phyloP scores from a whole-genome alignment of 208 protist genomes.

The Crithidia acanthocephali region DNA sequence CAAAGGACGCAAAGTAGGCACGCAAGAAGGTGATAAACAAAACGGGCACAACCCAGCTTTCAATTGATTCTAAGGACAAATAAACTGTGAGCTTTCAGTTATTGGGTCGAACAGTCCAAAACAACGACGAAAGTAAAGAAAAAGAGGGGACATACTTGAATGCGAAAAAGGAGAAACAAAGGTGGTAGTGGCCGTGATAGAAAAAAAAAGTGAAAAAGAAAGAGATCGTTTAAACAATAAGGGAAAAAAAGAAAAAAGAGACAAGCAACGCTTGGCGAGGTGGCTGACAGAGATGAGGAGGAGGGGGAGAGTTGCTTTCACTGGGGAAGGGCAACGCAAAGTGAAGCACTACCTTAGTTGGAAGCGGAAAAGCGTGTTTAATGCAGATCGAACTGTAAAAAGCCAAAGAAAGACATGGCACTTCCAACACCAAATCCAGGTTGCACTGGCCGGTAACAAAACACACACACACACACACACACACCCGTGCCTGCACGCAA shows the following conservation, averaged over 20 bases:
- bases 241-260: neutral
- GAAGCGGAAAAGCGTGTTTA: too few relatives aligned
- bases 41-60: neutral
- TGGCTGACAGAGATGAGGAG: too few relatives aligned
- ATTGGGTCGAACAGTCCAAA: neutral
- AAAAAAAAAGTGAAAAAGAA: neutral
- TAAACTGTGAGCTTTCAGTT: neutral
- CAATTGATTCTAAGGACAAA: neutral
- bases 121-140: neutral
- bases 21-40: neutral
- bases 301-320: too few relatives aligned
- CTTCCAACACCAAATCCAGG: too few relatives aligned
- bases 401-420: too few relatives aligned
- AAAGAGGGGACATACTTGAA: neutral
- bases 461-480: too few relatives aligned
- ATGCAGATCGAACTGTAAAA: too few relatives aligned
- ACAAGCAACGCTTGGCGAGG: too few relatives aligned
- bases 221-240: neutral
- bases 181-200: neutral
- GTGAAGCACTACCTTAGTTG: too few relatives aligned
- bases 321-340: too few relatives aligned
- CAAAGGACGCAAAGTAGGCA: neutral
- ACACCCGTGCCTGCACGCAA: too few relatives aligned
- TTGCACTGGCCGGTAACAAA: too few relatives aligned
- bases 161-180: neutral